Base-by-base conservation (phyloP, 768 basidiomycete genomes). In the Leccinum rimulosum region DNA sequence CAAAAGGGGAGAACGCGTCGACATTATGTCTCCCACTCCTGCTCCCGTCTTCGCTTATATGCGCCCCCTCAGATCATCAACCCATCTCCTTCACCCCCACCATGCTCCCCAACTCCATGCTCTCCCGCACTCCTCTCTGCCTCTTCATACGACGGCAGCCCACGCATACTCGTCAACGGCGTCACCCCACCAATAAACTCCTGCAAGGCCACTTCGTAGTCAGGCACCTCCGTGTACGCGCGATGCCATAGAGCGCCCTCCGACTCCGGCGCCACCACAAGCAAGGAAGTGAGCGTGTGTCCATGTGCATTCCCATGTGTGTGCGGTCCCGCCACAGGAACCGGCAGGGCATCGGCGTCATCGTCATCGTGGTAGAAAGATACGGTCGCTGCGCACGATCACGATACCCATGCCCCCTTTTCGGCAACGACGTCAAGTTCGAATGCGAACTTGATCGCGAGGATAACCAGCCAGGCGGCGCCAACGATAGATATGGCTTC, bases 151-250 rank as follows among this genome's bases (percentile, higher is more conserved):
- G 86, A 90, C 50, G 95, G 95, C 64, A 96, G 69, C 6, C 90
- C 93, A 28, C 77, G 79, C 77, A 88, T 79, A 65, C 89, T 88
- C 66, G 80, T 80, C 67, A 94, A 73, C 15, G 96, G 94, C 10
- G 89, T 86, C n/a, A 95, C 87, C 6, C 95, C 94, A 7, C 95
- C 95, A 28, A 95, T 80, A 74, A 95, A 96, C 6, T 94, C 95
- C 14, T 89, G 79, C 61, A 88, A 85, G 3, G 95, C 93, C 50
- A 91, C 81, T 19, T 81, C 81, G 72, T 98, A 98, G 63, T 91
- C 85, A 2, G 96, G 96, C 17, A 97, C 91, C 77, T 81, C 84
- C 63, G 82, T 90, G 66, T 84, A 87, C 50, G 84, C 83, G 22
- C 86, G 80, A 62, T 84, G 84, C 58, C 88, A 75, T 62, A 84